Evolutionary conservation across 306 rosid genomes (phyloP).

Genomic region (Cucumis cinereus): DNA sequence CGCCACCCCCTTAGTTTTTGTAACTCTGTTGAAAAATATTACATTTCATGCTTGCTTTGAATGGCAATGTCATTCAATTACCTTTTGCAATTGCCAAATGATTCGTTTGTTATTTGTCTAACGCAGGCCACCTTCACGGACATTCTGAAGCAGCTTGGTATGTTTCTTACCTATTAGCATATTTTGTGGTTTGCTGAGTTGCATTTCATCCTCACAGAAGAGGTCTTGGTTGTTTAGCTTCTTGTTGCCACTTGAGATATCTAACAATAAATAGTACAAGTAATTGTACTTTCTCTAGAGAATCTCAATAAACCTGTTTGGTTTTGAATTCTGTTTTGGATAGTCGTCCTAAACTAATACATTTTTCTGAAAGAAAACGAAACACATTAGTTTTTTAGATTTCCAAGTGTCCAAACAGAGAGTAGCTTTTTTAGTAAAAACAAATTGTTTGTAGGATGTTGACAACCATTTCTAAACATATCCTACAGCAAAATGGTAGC

Average conservation of each 20-base stretch:
- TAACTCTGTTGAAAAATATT: neutral
- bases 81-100: neutral
- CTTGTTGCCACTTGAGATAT: too few relatives aligned
- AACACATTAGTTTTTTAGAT: too few relatives aligned
- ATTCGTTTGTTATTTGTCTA: neutral
- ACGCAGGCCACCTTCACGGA: conserved; percentile 98
- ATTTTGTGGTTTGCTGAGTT: neutral
- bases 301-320: neutral
- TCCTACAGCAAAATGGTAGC: neutral
- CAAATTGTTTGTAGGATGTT: neutral
- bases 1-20: neutral
- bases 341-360: too few relatives aligned
- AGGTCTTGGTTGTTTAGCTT: too few relatives aligned
- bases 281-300: neutral
- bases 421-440: neutral
- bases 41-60: neutral
- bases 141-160: conserved; percentile 88
- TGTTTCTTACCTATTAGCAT: neutral
- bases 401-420: neutral
- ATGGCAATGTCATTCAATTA: neutral
- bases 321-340: neutral
- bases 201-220: neutral
- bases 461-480: neutral
- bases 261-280: too few relatives aligned
- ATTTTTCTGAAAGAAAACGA: too few relatives aligned